Conservation (phyloP, 139 green algal genomes). For the Auxenochlorella pyrenoidosa region DNA sequence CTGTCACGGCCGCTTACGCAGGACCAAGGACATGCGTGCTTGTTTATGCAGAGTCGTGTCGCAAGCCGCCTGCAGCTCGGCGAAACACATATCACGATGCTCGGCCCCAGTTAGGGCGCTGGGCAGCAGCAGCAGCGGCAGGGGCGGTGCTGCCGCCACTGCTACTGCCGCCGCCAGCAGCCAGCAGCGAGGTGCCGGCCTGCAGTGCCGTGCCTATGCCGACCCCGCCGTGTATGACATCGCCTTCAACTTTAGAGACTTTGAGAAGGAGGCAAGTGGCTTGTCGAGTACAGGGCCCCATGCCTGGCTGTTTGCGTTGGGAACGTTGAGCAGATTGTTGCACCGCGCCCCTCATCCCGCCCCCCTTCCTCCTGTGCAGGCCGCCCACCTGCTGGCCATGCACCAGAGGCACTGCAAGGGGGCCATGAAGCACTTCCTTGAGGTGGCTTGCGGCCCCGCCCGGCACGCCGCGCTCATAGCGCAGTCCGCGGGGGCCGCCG, state of each 20-base stretch:
- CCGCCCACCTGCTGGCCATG: slow-evolving; percentile 31
- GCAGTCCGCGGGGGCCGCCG: neutral
- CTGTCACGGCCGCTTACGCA: no score
- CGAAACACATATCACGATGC: neutral
- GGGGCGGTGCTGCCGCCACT: neutral
- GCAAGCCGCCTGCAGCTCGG: neutral
- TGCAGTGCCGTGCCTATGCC: slow-evolving; percentile 13
- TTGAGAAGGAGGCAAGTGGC: slow-evolving; percentile 31
- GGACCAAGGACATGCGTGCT: no score
- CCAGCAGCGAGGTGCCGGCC: neutral
- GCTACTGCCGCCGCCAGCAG: neutral
- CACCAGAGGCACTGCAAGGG: slow-evolving; percentile 23
- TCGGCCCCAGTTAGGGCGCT: neutral
- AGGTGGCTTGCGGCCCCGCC: slow-evolving; percentile 45
- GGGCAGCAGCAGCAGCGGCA: neutral
- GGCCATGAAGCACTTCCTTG: slow-evolving; percentile 28
- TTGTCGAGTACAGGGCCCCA: neutral
- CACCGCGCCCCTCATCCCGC: neutral
- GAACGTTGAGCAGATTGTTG: no score
- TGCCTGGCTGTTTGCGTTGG: no score
- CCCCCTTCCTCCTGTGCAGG: neutral
- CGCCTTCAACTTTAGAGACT: slow-evolving; percentile 50
- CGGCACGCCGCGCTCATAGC: slow-evolving; percentile 31
- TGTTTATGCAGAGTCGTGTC: no score
- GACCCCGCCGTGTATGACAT: slow-evolving; percentile 40